Percentiles rank a stretch among this genome's conserved stretches.
These are phyloP conservation scores for Euphorbia tirucalli DNA, from an alignment of 345 rosid species.

Conservation along the genomic window DNA sequence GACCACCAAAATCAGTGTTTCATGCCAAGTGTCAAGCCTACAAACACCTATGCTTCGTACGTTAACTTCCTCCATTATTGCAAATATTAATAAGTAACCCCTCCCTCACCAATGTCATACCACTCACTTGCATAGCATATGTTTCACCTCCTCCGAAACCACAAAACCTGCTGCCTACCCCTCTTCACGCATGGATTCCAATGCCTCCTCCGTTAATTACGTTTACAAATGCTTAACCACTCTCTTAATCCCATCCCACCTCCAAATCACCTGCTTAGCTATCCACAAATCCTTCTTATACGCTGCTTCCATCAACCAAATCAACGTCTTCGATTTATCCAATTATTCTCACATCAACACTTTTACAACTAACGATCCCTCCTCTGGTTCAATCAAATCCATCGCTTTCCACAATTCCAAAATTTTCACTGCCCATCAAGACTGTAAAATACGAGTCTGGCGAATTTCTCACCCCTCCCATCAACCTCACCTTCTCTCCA, in stretches of 20 bases:
- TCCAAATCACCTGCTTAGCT: conserved; percentile 43
- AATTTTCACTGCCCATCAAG: conserved; percentile 57
- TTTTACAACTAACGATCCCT: conserved; percentile 16
- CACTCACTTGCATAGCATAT: no score
- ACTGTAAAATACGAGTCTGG: conserved; percentile 49
- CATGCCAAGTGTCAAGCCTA: conserved; percentile 19
- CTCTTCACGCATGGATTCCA: neutral
- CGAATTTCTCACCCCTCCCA: conserved; percentile 13
- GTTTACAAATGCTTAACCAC: conserved; percentile 26
- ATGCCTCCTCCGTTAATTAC: neutral
- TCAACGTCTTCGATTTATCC: conserved; percentile 40
- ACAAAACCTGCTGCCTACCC: no score
- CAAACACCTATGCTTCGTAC: neutral
- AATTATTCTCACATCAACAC: conserved; percentile 24
- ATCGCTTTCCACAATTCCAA: conserved; percentile 29
- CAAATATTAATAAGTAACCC: no score
- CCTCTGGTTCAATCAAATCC: conserved; percentile 45
- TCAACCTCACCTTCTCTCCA: conserved; percentile 34
- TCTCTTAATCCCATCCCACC: conserved; percentile 19
- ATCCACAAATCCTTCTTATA: conserved; percentile 37
- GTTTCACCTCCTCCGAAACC: no score
- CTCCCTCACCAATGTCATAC: no score
- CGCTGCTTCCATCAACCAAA: conserved; percentile 34
- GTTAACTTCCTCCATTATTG: neutral
- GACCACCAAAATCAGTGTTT: neutral